Evolutionary conservation across 2,329 filamentous ascomycete species (phyloP), one percentile per base, ranked within the genome.

Genomic region (Colletotrichum sp.): DNA sequence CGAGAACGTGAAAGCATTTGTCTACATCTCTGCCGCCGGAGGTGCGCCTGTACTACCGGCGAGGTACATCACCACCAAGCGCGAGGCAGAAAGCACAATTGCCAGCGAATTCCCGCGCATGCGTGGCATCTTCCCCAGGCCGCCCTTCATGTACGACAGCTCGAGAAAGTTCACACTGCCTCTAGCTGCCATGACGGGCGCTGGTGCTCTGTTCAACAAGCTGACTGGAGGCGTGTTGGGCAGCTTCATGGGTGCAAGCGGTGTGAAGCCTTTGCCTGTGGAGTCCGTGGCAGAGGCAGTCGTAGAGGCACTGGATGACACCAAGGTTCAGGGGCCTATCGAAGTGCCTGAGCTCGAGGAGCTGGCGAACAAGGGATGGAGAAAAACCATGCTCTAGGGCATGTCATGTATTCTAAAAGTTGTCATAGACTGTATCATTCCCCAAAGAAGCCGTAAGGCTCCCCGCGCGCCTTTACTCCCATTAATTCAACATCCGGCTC

Each of bases 31-130:
- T 43, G 97, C 97, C 3, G 95, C 95, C 0, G 95, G 90, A 2
- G 96, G 95, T 5, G 95, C 96, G 1, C 96, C 96, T 1, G 90
- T 98, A 39, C 88, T 99, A 76, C 97, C 97, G 1, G 86, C 89
- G 10, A 90, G 97, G 80, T 99, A 99, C 85, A 95, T 99, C 80
- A 91, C 90, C 48, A 98, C 96, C 16, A 99, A 99, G 87, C 89
- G 97, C 78, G 95, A 98, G 83, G 97, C 97, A 9, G 97, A 99
- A 86, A 90, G 88, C 73, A 90, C 92, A 30, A 95, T 98, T 80
- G 87, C 92, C 36, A 90, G 89, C 71, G 90, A 92, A 78, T 96
- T 98, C 80, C 94, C 95, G 0, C 84, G 88, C 30, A 92, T 98
- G 90, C 91, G 97, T 24, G 92, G 91, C 77, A 87, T 99, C 76